A percentile compares a stretch with the other conserved stretches of the same genome.
phyloP scores from a whole-genome alignment of 73 alveolate genomes.

The Tetrahymena malaccensis region DNA sequence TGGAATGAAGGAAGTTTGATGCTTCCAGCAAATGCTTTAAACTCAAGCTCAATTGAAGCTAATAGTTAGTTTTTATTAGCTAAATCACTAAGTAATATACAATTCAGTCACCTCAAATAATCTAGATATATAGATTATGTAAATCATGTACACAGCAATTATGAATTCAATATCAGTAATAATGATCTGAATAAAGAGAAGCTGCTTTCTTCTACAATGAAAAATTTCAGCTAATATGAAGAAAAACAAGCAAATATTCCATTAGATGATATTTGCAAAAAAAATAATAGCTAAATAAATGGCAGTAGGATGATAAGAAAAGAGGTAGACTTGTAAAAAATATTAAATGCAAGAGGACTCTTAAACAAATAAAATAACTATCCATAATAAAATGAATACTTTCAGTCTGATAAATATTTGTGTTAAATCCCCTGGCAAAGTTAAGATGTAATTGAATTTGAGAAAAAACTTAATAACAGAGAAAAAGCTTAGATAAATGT shows the following conservation, averaged over 20 bases:
- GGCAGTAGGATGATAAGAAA: background rate
- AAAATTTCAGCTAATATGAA: background rate
- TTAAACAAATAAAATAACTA: background rate
- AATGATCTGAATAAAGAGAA: background rate
- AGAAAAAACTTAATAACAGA: background rate
- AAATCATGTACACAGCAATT: background rate
- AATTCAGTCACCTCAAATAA: background rate
- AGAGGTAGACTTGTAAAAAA: background rate
- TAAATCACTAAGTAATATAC: background rate
- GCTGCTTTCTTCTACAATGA: background rate
- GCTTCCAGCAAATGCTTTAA: background rate
- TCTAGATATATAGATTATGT: background rate
- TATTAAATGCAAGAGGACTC: background rate
- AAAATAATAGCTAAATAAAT: background rate
- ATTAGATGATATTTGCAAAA: background rate
- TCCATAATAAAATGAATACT: background rate
- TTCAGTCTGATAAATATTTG: background rate
- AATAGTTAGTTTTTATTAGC: background rate
- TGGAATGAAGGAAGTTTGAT: background rate
- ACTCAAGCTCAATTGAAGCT: background rate
- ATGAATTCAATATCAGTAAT: background rate
- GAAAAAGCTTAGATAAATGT: background rate
- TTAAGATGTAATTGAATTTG: background rate
- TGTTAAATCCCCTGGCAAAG: background rate
- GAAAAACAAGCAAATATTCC: background rate